Evolutionary conservation across 2,329 filamentous ascomycete genomes (phyloP).

Genomic region (Paramyrothecium roridum): DNA sequence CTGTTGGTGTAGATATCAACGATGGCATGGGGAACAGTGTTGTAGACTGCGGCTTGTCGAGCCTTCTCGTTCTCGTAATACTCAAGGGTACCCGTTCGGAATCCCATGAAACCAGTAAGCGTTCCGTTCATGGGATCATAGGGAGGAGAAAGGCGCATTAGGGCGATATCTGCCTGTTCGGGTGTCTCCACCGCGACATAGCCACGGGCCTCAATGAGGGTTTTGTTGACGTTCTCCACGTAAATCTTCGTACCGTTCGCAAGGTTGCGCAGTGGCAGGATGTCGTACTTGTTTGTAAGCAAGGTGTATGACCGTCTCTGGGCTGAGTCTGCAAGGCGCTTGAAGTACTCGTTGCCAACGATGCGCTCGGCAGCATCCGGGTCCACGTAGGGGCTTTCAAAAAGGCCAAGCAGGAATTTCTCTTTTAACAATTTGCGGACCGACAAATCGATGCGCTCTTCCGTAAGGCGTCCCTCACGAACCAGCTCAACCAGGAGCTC

Average conservation of each 20-base stretch:
- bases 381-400: slow-evolving; percentile 47
- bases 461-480: slow-evolving; percentile 33
- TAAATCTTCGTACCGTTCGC: slow-evolving; percentile 13
- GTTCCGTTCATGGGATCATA: not conserved
- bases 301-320: slow-evolving; percentile 24
- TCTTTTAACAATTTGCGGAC: slow-evolving; percentile 41
- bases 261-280: slow-evolving; percentile 11
- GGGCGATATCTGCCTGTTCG: slow-evolving; percentile 33
- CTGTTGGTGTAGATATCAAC: slow-evolving; percentile 39
- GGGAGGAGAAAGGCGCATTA: slow-evolving; percentile 27
- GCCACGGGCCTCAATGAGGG: slow-evolving; percentile 10
- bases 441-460: slow-evolving; percentile 40
- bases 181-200: slow-evolving; percentile 28
- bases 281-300: slow-evolving; percentile 15
- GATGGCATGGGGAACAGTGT: slow-evolving; percentile 29
- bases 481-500: slow-evolving; percentile 48
- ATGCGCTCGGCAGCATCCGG: slow-evolving; percentile 32
- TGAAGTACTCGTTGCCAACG: slow-evolving; percentile 42
- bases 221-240: slow-evolving; percentile 11
- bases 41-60: slow-evolving; percentile 27
- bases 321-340: slow-evolving; percentile 18
- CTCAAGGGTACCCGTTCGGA: slow-evolving; percentile 33
- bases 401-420: slow-evolving; percentile 48
- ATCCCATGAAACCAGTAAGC: slow-evolving; percentile 13
- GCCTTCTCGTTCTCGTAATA: slow-evolving; percentile 23